Percentiles rank a stretch among this genome's conserved stretches.
Conservation (phyloP, 2,329 filamentous ascomycete genomes). For the Pseudonectria foliicola region DNA sequence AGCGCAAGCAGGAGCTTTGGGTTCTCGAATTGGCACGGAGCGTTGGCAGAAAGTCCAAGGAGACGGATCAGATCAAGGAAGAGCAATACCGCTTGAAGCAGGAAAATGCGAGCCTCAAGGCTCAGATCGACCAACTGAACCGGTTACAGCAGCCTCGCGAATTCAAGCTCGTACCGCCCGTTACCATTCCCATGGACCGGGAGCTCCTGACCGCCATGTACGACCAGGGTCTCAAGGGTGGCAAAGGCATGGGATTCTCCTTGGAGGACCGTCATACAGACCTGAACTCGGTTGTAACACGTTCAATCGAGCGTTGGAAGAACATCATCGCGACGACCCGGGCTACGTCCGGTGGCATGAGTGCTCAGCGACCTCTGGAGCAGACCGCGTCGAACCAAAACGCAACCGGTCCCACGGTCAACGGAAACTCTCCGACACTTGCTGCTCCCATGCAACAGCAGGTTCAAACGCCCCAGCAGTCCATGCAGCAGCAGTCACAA, state of each 20-base stretch:
- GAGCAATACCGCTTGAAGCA: constrained; percentile 45
- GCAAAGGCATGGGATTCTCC: constrained; percentile 36
- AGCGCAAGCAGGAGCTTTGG: constrained; percentile 54
- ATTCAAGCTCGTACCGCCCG: constrained; percentile 45
- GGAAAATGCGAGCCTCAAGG: constrained; percentile 49
- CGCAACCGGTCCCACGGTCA: constrained; percentile 14
- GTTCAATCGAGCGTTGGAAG: constrained; percentile 57
- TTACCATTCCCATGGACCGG: constrained; percentile 44
- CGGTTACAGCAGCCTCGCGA: constrained; percentile 54
- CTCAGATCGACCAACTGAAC: constrained; percentile 53
- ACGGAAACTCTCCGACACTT: constrained; percentile 11
- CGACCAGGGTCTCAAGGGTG: constrained; percentile 37
- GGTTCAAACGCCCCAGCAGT: constrained; percentile 3
- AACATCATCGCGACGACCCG: constrained; percentile 48
- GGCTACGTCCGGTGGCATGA: constrained; percentile 36
- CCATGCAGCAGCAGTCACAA: constrained; percentile 12
- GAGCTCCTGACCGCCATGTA: constrained; percentile 40
- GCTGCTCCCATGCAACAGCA: no score
- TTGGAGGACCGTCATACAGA: constrained; percentile 47
- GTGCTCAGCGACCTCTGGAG: constrained; percentile 43
- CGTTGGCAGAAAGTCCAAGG: constrained; percentile 49
- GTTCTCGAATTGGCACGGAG: constrained; percentile 53
- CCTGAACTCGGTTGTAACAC: constrained; percentile 42
- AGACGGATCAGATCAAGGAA: constrained; percentile 44
- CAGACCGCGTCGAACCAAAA: constrained; percentile 18